Percentiles rank a stretch among this genome's conserved stretches.
Conservation (phyloP, 345 rosid species). For the Hibiscus trionum region DNA sequence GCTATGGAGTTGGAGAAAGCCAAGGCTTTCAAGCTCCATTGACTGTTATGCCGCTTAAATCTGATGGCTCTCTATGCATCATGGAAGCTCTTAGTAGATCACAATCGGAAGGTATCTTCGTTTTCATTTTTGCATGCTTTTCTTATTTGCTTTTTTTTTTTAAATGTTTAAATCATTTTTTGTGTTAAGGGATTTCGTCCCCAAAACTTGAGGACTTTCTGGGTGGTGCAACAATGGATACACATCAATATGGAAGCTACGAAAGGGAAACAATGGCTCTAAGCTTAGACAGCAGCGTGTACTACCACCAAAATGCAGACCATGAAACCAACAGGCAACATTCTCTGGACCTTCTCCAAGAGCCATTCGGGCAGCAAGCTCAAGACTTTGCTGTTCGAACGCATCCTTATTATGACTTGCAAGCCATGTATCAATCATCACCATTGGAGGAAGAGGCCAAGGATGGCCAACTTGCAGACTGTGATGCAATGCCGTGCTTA, state of each 20-base stretch:
- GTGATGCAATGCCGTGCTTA: constrained; percentile 27
- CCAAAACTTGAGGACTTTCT: constrained; percentile 75
- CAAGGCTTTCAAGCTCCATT: constrained; percentile 46
- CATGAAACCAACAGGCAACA: constrained; percentile 10
- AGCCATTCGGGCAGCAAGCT: neutral
- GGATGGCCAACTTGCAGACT: constrained; percentile 19
- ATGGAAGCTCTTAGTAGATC: constrained; percentile 66
- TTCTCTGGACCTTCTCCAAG: neutral
- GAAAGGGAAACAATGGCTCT: constrained; percentile 40
- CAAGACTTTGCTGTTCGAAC: constrained; percentile 20
- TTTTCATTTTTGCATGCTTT: neutral
- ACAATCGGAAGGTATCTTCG: constrained; percentile 42
- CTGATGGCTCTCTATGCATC: constrained; percentile 73
- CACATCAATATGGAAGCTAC: constrained; percentile 31
- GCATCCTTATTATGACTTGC: constrained; percentile 32
- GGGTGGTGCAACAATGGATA: constrained; percentile 47
- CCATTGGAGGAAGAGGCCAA: constrained; percentile 27
- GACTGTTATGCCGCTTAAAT: constrained; percentile 71
- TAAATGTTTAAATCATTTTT: neutral
- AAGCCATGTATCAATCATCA: constrained; percentile 25
- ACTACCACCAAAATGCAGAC: constrained; percentile 29
- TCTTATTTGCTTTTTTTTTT: too few relatives aligned
- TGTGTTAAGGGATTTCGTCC: constrained; percentile 37
- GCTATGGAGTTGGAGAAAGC: constrained; percentile 34
- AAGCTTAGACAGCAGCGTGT: constrained; percentile 38